These are phyloP conservation scores for Peribolospora baueri DNA, from an alignment of 768 basidiomycete species.

Conservation along the genomic window DNA sequence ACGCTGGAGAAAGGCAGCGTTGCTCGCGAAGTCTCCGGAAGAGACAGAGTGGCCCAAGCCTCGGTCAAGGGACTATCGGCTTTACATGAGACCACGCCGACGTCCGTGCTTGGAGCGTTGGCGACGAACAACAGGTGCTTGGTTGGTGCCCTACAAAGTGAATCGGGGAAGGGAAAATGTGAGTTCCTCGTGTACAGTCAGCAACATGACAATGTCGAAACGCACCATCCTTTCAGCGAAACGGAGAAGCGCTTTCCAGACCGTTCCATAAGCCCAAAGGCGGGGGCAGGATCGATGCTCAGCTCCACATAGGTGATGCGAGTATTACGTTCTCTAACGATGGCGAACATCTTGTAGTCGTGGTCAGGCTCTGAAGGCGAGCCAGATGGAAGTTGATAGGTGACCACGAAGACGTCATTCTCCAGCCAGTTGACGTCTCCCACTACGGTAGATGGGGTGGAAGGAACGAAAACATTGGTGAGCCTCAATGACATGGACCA, in stretches of 20 bases:
- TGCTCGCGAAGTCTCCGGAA: constrained; percentile 19
- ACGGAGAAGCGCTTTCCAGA: constrained; percentile 8
- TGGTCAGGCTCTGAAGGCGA: constrained; percentile 12
- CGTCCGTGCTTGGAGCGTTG: constrained; percentile 17
- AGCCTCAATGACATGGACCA: no score
- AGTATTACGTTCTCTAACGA: constrained; percentile 13
- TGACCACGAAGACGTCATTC: constrained; percentile 22
- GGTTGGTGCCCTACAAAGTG: constrained; percentile 9
- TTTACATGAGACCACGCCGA: constrained; percentile 17
- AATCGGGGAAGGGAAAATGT: neutral
- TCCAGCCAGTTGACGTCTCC: constrained; percentile 21
- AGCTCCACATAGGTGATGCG: constrained; percentile 17
- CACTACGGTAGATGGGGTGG: constrained; percentile 1
- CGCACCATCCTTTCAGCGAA: constrained; percentile 5
- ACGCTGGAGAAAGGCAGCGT: constrained; percentile 17
- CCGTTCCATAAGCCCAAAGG: constrained; percentile 18
- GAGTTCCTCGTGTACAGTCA: neutral
- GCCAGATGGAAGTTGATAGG: constrained; percentile 13
- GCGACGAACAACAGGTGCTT: constrained; percentile 19
- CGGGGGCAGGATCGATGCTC: constrained; percentile 16
- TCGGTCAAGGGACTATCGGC: constrained; percentile 1
- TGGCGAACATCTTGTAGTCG: constrained; percentile 18
- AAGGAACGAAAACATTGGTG: constrained; percentile 3
- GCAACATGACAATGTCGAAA: constrained; percentile 12
- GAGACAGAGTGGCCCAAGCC: constrained; percentile 15